Evolutionary conservation across 2,329 filamentous ascomycete species (phyloP), one percentile per base, ranked within the genome.

Genomic region (Ophiostoma sp.): DNA sequence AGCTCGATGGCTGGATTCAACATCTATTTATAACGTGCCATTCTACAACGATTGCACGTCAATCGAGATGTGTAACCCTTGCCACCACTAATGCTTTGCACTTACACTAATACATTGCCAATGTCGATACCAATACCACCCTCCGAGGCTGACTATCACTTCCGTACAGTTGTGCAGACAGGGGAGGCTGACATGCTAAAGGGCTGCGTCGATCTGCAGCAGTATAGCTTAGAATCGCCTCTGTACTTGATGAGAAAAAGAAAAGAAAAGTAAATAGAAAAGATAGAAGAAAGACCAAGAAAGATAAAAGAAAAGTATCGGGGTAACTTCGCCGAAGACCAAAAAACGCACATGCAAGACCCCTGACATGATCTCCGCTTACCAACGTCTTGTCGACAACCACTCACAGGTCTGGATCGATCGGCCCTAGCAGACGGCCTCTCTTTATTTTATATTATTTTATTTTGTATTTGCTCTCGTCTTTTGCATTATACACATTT

Each of bases 341-440:
- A n/a, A 35, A 64, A 17, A 6, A 62, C 57, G 27, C 31, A 11
- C 52, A 57, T 64, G 57, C 57, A 64, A 33, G 57, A 27, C 57
- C 57, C 57, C 57, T 64, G 57, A 35, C 57, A 64, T 64, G 57
- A 64, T 64, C 57, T 64, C 57, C 57, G 57, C 57, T 35, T 64
- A 31, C 57, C 57, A 64, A 64, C 57, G 57, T 64, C 57, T 35
- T 35, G 57, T 35, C 31, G 52, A 35, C 57, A 35, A 35, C 57
- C 57, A 64, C 27, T 64, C 57, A 64, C 27, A 64, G 11, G 57
- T 13, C 57, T 35, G 27, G 57, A 64, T 64, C 57, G 27, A 57
- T 57, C 52, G 52, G 11, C 52, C 23, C 52, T 27, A 13, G 3
- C 52, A 23, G 10, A 57, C 52, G 13, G 54, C 8, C 15, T 11